A percentile compares a stretch with the other conserved stretches of the same genome.
These are phyloP conservation scores for Strombidium stylifer DNA, from an alignment of 73 alveolate species.

Conservation along the genomic window DNA sequence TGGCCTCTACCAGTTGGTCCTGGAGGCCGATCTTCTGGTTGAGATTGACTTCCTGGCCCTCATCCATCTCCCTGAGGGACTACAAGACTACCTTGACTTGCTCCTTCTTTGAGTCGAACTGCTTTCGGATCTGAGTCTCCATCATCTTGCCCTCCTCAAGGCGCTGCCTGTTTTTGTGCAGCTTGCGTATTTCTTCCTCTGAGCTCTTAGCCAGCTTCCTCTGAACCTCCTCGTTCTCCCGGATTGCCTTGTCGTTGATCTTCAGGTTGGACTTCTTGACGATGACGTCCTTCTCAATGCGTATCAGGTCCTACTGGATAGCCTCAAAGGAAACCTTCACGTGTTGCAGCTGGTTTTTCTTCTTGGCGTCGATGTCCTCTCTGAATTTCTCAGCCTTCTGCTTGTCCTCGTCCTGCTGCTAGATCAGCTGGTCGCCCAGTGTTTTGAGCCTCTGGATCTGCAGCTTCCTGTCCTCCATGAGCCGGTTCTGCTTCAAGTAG, in stretches of 20 bases:
- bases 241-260: conserved; percentile 2
- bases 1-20: conserved; percentile 8
- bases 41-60: conserved; percentile 11
- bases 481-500: neutral
- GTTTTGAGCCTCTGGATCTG: conserved; percentile 3
- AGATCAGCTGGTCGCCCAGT: conserved; percentile 10
- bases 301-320: conserved; percentile 9
- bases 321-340: conserved; percentile 4
- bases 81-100: conserved; percentile 9
- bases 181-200: conserved; percentile 2
- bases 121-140: neutral
- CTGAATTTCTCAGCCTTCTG: neutral
- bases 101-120: conserved; percentile 23
- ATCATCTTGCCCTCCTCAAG: conserved; percentile 9
- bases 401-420: neutral
- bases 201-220: conserved; percentile 3
- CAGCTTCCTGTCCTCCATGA: neutral
- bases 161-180: conserved; percentile 12
- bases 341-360: conserved; percentile 3
- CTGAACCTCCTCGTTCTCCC: conserved; percentile 13
- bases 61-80: conserved; percentile 14
- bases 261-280: conserved; percentile 5
- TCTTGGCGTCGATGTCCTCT: neutral
- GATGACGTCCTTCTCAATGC: conserved; percentile 10
- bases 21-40: conserved; percentile 8